Conservation (phyloP, 176 grass and related monocot species). For the Aegilops longissima region DNA sequence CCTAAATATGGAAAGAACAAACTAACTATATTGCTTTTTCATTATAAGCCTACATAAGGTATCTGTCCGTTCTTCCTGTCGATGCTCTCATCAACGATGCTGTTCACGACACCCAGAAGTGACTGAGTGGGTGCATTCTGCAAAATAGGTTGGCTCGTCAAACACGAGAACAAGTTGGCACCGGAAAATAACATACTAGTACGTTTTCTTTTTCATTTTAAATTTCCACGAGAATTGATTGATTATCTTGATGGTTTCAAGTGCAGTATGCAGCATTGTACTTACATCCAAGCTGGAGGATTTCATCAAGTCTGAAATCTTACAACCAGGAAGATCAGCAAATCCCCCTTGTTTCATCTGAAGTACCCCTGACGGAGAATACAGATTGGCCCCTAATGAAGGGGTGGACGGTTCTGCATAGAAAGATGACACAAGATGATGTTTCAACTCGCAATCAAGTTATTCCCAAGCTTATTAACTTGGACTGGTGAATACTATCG, state of each 20-base stretch:
- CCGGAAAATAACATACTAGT: neutral
- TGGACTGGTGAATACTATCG: neutral
- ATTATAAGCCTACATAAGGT: conserved; percentile 68
- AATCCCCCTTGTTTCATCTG: conserved; percentile 54
- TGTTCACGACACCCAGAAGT: conserved; percentile 63
- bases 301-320: conserved; percentile 73
- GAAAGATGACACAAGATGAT: neutral
- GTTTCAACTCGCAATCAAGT: conserved; percentile 3
- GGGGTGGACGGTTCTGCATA: conserved; percentile 47
- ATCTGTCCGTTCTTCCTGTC: conserved; percentile 77
- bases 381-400: conserved; percentile 27
- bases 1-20: conserved; percentile 41
- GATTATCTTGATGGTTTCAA: neutral
- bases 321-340: conserved; percentile 46
- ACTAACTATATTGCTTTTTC: conserved; percentile 52
- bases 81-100: conserved; percentile 72
- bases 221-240: neutral
- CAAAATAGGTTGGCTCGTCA: conserved; percentile 7
- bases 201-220: neutral
- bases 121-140: conserved; percentile 74
- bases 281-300: conserved; percentile 73
- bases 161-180: neutral
- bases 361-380: conserved; percentile 36
- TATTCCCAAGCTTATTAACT: neutral
- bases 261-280: neutral